Percentiles rank a stretch among this genome's conserved stretches.
phyloP scores from a whole-genome alignment of 176 grass and related monocot genomes.

The Eragrostis nindensis region DNA sequence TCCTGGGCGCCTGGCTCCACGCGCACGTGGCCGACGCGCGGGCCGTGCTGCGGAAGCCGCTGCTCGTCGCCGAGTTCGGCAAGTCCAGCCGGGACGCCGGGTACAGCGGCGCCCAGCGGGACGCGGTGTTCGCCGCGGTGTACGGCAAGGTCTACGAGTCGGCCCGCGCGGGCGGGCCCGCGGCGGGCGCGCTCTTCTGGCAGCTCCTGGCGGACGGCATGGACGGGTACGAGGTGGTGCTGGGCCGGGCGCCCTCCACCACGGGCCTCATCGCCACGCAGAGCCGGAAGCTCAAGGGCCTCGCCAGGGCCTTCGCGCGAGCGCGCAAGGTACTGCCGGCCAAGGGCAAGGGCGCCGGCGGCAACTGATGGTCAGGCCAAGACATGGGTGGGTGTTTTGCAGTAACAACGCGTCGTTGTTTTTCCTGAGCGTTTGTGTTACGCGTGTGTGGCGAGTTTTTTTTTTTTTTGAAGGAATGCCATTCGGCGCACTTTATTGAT shows the following conservation, averaged over 20 bases:
- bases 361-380: not conserved
- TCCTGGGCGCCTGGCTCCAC: constrained; percentile 76
- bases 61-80: constrained; percentile 87
- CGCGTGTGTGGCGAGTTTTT: not conserved
- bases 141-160: constrained; percentile 78
- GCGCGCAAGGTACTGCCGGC: constrained; percentile 7
- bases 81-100: constrained; percentile 75
- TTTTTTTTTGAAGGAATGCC: no score
- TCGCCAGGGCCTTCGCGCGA: constrained; percentile 48
- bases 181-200: constrained; percentile 86
- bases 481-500: no score
- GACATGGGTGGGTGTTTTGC: not conserved
- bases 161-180: constrained; percentile 52
- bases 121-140: constrained; percentile 63
- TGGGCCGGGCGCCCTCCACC: constrained; percentile 63
- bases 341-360: constrained; percentile 12
- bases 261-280: constrained; percentile 62
- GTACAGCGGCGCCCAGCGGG: constrained; percentile 59
- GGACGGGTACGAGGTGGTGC: constrained; percentile 91
- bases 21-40: constrained; percentile 71
- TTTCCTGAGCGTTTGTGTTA: not conserved
- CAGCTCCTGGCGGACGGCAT: constrained; percentile 81
- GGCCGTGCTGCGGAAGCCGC: constrained; percentile 63
- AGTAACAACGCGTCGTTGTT: not conserved
- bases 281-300: constrained; percentile 57